Evolutionary conservation across 208 protist species (phyloP).

Genomic region (Trypanosoma congolense): DNA sequence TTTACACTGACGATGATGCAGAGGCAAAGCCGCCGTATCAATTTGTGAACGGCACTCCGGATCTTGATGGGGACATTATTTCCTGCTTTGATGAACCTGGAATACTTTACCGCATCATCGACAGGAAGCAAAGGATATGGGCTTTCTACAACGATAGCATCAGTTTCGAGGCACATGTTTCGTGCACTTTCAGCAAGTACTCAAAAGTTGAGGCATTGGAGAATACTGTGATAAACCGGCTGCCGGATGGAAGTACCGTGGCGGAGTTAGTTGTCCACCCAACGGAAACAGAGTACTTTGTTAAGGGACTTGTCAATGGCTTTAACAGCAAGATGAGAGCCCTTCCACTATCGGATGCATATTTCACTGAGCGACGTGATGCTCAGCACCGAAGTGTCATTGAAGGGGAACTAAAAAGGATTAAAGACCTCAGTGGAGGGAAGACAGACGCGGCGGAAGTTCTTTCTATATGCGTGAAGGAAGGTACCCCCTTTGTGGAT

Average conservation of each 20-base stretch:
- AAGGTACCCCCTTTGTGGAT: slow-evolving; percentile 68
- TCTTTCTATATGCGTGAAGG: slow-evolving; percentile 45
- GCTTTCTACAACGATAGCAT: slow-evolving; percentile 88
- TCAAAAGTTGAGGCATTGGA: slow-evolving; percentile 73
- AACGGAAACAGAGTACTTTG: slow-evolving; percentile 70
- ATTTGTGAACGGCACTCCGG: slow-evolving; percentile 70
- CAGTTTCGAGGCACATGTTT: slow-evolving; percentile 65
- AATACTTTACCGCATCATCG: slow-evolving; percentile 78
- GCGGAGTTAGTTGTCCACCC: slow-evolving; percentile 69
- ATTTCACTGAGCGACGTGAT: slow-evolving; percentile 37
- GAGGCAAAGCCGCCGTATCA: slow-evolving; percentile 19
- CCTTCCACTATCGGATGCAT: slow-evolving; percentile 62
- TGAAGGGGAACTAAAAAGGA: slow-evolving; percentile 50
- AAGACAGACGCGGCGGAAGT: slow-evolving; percentile 39
- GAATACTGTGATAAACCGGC: slow-evolving; percentile 39
- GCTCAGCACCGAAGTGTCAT: slow-evolving; percentile 33
- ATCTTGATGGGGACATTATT: slow-evolving; percentile 53
- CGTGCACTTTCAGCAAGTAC: slow-evolving; percentile 69
- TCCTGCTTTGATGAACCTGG: slow-evolving; percentile 83
- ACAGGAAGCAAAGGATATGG: slow-evolving; percentile 68
- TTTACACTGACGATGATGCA: slow-evolving; percentile 27
- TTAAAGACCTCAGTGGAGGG: slow-evolving; percentile 38
- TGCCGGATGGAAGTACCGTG: slow-evolving; percentile 46
- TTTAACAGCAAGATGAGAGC: slow-evolving; percentile 74
- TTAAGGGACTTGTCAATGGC: slow-evolving; percentile 80